phyloP scores from a whole-genome alignment of 208 protist species.

The Phytomonas francai region DNA sequence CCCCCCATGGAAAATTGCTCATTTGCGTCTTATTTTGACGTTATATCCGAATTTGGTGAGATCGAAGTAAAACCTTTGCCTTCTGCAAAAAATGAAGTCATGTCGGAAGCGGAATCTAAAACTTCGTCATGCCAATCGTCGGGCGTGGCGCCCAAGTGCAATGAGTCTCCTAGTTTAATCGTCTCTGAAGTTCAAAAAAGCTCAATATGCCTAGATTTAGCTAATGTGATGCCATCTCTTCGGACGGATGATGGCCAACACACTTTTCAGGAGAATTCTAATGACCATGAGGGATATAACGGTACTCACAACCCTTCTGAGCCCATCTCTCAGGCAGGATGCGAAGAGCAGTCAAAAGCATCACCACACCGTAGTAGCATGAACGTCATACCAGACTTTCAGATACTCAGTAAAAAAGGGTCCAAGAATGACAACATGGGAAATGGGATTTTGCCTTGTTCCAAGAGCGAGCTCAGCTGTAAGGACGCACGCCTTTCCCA shows the following conservation, averaged over 20 bases:
- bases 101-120: background rate
- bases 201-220: background rate
- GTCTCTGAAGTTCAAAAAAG: background rate
- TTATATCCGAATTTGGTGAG: background rate
- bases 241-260: background rate
- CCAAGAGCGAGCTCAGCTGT: background rate
- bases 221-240: background rate
- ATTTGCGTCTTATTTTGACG: background rate
- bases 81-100: background rate
- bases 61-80: background rate
- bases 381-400: background rate
- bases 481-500: background rate
- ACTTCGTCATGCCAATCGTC: background rate
- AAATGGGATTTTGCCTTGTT: background rate
- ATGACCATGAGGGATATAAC: background rate
- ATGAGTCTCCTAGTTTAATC: background rate
- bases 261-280: background rate
- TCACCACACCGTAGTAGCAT: background rate
- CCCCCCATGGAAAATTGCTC: background rate
- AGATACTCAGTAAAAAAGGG: background rate
- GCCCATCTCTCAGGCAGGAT: background rate
- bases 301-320: background rate
- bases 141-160: background rate
- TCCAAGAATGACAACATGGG: background rate
- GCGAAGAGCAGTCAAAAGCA: background rate